phyloP scores from a whole-genome alignment of 78 protist species.

The Dictyostelium firmibasis region DNA sequence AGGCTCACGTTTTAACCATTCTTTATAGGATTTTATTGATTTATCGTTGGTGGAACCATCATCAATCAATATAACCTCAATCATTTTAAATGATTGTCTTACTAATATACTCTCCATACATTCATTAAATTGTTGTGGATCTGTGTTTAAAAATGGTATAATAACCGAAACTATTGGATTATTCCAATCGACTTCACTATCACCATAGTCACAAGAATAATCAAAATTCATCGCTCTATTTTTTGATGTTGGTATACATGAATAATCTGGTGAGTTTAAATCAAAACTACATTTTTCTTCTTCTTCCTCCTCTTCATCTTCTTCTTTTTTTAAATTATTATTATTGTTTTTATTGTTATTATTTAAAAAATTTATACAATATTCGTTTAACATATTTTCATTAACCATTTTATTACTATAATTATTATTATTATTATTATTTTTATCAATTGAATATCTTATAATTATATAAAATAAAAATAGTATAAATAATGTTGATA shows the following conservation, averaged over 20 bases:
- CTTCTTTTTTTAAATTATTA: neutral
- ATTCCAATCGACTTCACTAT: neutral
- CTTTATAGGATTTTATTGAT: neutral
- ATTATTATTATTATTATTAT: neutral
- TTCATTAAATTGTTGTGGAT: neutral
- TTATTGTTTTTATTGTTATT: neutral
- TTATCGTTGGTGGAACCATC: constrained; percentile 21
- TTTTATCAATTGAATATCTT: neutral
- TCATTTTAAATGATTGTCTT: constrained; percentile 32
- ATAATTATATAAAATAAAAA: neutral
- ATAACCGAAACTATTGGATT: constrained; percentile 24
- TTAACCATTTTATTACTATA: neutral
- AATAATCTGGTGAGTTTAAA: constrained; percentile 9
- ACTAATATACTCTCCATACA: neutral
- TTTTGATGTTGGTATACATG: constrained; percentile 25
- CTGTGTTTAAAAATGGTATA: constrained; percentile 36
- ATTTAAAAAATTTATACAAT: neutral
- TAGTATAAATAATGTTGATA: neutral
- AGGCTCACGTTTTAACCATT: neutral
- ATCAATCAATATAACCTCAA: constrained; percentile 28
- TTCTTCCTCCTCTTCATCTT: neutral
- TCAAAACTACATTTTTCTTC: neutral
- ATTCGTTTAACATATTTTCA: neutral
- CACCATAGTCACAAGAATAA: neutral
- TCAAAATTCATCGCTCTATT: neutral